Percentiles rank a stretch among this genome's conserved stretches.
These are phyloP conservation scores for Phialophora macrospora DNA, from an alignment of 2,329 filamentous ascomycete species.

Conservation along the genomic window DNA sequence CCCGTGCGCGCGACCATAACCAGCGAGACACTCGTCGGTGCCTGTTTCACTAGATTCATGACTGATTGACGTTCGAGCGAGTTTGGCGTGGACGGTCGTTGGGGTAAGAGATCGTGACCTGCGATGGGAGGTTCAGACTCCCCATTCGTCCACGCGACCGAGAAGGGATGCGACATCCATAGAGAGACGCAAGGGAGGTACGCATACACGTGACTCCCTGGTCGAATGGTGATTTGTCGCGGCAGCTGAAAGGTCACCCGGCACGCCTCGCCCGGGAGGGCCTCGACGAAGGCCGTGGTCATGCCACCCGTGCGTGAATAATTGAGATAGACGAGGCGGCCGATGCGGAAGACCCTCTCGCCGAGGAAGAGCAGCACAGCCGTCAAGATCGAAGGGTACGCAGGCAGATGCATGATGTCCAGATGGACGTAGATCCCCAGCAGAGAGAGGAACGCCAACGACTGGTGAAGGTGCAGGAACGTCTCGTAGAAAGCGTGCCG, in stretches of 20 bases:
- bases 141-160: conserved; percentile 52
- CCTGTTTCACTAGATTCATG: conserved; percentile 16
- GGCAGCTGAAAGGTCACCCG: conserved; percentile 65
- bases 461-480: conserved; percentile 55
- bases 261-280: conserved; percentile 64
- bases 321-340: conserved; percentile 60
- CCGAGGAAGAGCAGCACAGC: conserved; percentile 48
- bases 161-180: conserved; percentile 58
- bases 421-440: conserved; percentile 54
- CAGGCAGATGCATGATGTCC: conserved; percentile 48
- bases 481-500: conserved; percentile 55
- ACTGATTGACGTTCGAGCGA: conserved; percentile 36
- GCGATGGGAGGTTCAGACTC: conserved; percentile 37
- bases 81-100: conserved; percentile 27
- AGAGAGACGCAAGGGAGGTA: conserved; percentile 59
- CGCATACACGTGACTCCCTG: conserved; percentile 65
- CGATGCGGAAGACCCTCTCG: conserved; percentile 54
- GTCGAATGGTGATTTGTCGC: conserved; percentile 57
- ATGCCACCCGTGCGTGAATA: conserved; percentile 52
- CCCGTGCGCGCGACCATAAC: conserved; percentile 66
- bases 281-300: conserved; percentile 62
- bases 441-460: conserved; percentile 50
- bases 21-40: conserved; percentile 57
- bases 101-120: conserved; percentile 22
- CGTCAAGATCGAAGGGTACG: conserved; percentile 47